Evolutionary conservation across 139 green algal genomes (phyloP), one percentile per base, ranked within the genome.

Genomic region (Prasinococcaceae sp.): DNA sequence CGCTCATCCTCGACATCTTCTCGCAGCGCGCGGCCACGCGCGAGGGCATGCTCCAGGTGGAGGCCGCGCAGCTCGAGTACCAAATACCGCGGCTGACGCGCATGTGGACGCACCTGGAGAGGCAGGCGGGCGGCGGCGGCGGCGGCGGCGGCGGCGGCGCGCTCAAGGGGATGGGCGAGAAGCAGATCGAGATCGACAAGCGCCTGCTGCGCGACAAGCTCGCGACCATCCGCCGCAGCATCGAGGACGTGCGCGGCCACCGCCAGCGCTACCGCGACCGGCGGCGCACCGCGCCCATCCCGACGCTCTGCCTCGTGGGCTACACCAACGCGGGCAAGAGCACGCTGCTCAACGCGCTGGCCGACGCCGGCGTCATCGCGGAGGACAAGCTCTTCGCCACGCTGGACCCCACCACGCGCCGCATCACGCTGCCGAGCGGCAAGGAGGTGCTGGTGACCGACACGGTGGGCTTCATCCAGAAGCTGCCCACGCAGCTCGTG

Each of bases 1-100:
- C 84, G 0, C 78, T 98, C 36, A 96, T 96, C 57, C 61, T 98
- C 22, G 90, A 98, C 68, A 95, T 98, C 60, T 98, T 98, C 74
- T 76, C 41, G 3, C 90, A 97, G 68, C 61, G 88, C 1, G 90
- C 90, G 23, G 64, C 62, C 10, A 94, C 85, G 0, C 74, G 73
- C 25, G 90, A 98, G 73, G 90, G 88, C 14, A 79, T 88, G 63
- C 79, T 98, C 60, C 89, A 97, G 79, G 90, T 98, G 19, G 80
- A 92, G 69, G 66, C 96, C 25, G 90, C 88, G 0, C 77, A 92
- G 47, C 68, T 55, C 0, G 80, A 95, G 75, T 98, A 97, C 67
- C 85, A 98, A 78, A 69, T 98, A 49, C 90, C 90, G 1, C 74
- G 90, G 8, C 68, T 98, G 39, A 95, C 81, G 2, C 73, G 79